Base-by-base conservation (phyloP, 176 grass and related monocot genomes). In the Eremochloa ophiuroides region DNA sequence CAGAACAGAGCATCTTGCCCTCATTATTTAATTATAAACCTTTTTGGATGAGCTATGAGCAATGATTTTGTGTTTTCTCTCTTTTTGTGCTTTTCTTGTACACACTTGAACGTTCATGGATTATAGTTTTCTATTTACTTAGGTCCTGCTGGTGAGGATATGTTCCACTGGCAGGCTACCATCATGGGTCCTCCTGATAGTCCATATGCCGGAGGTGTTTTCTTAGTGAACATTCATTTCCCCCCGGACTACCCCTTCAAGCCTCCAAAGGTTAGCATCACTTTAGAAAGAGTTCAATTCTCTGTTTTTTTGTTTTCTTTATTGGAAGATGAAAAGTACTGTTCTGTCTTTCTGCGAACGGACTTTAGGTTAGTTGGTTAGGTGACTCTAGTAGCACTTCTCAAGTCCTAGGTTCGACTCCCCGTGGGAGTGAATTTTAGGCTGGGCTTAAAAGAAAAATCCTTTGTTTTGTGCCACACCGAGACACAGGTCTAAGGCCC, bases 131-230 rank as follows among this genome's bases (percentile, higher is more conserved):
- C 26, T 79, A 62, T 88, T 60, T 69, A 41, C 80, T 69, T 69
- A 88, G 87, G 87, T 82, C 87, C 87, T 85, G 83, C 83, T 89
- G 87, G 83, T 37, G 87, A 89, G 87, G 87, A 89, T 71, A 89
- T 89, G 87, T 89, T 89, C 82, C 87, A 89, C 69, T 89, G 87
- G 87, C 87, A 89, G 64, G 87, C 87, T 77, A 89, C 87, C 16
- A 89, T 89, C 42, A 89, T 89, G 87, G 87, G 83, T 28, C 87
- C 87, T 12, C 83, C 87, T 77, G 87, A 89, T 82, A 89, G 87
- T 82, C 87, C 87, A 20, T 89, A 89, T 66, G 87, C 87, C 39
- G 87, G 87, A 65, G 87, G 87, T 73, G 87, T 89, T 73, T 89
- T 89, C 78, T 81, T 89, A 23, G 87, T 85, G 58, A 89, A 85